These are phyloP conservation scores for Elaeis oleifera DNA, from an alignment of 202 grass and related monocot species.

Conservation along the genomic window DNA sequence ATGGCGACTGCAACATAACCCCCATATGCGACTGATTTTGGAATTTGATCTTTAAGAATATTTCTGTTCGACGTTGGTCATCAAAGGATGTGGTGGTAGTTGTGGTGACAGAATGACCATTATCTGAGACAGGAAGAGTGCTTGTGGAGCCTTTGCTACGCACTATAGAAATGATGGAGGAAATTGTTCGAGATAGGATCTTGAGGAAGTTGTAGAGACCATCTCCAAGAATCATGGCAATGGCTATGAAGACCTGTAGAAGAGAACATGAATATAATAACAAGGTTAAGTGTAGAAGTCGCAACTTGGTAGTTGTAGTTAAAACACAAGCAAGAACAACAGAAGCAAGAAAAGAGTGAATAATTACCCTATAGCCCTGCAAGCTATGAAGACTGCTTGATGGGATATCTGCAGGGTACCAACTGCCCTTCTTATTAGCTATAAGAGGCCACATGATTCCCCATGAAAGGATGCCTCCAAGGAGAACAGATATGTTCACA, in stretches of 20 bases:
- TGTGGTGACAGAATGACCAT: too few species aligned
- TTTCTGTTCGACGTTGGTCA: background rate
- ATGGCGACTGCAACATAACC: background rate
- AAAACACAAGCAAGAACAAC: background rate
- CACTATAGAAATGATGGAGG: background rate
- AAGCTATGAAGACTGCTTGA: conserved; percentile 4
- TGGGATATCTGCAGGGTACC: conserved; percentile 9
- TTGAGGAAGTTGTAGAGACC: background rate
- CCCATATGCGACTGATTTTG: background rate
- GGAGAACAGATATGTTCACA: conserved; percentile 14
- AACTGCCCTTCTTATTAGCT: conserved; percentile 13
- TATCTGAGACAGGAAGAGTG: background rate
- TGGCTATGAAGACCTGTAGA: background rate
- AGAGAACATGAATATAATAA: too few species aligned
- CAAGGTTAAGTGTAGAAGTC: too few species aligned
- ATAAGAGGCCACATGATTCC: conserved; percentile 31
- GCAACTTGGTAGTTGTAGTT: background rate
- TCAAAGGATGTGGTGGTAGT: background rate
- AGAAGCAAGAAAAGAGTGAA: background rate
- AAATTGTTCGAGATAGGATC: background rate
- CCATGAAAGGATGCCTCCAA: conserved; percentile 24
- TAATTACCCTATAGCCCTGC: conserved; percentile 19
- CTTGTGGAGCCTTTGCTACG: background rate
- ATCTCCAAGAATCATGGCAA: conserved; percentile 3
- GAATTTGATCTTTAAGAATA: background rate